These are phyloP conservation scores for Antitrichia curtipendula DNA, from an alignment of 225 moss, liverwort and hornwort species.

Conservation along the genomic window DNA sequence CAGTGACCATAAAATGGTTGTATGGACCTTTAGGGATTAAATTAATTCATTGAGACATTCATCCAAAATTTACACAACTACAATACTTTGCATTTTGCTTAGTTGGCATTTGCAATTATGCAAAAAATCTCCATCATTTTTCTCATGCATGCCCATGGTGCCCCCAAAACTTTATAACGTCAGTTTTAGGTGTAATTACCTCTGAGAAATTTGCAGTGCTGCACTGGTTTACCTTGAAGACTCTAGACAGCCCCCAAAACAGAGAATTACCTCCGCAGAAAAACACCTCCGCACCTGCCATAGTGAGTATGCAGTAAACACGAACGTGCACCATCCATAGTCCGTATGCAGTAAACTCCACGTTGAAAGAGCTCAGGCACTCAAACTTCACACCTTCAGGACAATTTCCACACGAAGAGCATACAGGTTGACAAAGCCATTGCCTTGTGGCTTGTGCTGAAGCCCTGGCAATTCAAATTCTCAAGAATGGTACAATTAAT, in stretches of 20 bases:
- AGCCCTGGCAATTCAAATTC: conserved; percentile 26
- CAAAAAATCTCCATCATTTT: background rate
- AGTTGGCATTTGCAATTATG: background rate
- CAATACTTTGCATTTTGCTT: background rate
- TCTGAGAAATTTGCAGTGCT: background rate
- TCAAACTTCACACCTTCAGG: background rate
- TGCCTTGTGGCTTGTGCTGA: conserved; percentile 34
- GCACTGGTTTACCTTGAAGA: background rate
- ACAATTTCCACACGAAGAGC: background rate
- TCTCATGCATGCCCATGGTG: background rate
- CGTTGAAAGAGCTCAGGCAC: background rate
- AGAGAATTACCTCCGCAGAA: background rate
- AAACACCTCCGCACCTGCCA: background rate
- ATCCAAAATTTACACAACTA: background rate
- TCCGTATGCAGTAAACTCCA: background rate
- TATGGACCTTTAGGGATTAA: background rate
- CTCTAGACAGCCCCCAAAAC: background rate
- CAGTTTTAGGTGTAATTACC: background rate
- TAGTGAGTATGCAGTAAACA: background rate
- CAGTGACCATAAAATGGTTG: background rate
- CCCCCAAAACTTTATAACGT: background rate
- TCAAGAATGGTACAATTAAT: conserved; percentile 33
- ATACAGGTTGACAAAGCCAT: conserved; percentile 12
- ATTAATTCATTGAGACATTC: background rate
- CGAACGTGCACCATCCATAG: background rate